phyloP scores from a whole-genome alignment of 83 land plant species.

The Diphasiastrum complanatum region DNA sequence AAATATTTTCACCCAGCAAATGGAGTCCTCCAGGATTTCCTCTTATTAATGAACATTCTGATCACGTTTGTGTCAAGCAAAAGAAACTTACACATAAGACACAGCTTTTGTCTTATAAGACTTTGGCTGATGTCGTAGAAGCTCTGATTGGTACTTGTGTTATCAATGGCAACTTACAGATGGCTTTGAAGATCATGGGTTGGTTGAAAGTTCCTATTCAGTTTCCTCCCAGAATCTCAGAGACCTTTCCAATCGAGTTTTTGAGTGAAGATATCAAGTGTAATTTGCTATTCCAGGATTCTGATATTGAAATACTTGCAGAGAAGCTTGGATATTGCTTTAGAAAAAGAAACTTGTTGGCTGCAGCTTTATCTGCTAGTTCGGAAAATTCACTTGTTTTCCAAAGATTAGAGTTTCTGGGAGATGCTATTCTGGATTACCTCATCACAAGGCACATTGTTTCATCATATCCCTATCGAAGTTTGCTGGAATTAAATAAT shows the following conservation, averaged over 20 bases:
- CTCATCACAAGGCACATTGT: slow-evolving; percentile 27
- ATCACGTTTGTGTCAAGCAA: neutral
- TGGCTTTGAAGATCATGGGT: neutral
- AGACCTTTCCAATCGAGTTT: neutral
- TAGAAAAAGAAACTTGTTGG: neutral
- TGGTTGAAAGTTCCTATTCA: slow-evolving; percentile 18
- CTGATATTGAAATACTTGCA: slow-evolving; percentile 2
- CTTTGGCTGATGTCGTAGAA: slow-evolving; percentile 26
- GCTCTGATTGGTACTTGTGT: slow-evolving; percentile 15
- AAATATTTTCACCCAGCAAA: slow-evolving; percentile 9
- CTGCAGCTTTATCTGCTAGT: neutral
- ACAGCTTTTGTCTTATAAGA: slow-evolving; percentile 13
- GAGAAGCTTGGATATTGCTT: slow-evolving; percentile 6
- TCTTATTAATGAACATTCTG: neutral
- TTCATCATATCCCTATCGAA: slow-evolving; percentile 1
- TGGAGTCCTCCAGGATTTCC: slow-evolving; percentile 35
- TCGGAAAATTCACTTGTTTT: neutral
- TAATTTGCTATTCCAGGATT: neutral
- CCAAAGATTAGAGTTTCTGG: slow-evolving; percentile 11
- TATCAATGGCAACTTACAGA: neutral
- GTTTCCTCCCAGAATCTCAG: slow-evolving; percentile 1
- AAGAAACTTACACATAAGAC: neutral
- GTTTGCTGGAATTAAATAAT: slow-evolving; percentile 10
- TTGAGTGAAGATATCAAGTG: neutral
- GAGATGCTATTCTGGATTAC: slow-evolving; percentile 23